phyloP scores from a whole-genome alignment of 345 rosid genomes.

The Brassica rapa region DNA sequence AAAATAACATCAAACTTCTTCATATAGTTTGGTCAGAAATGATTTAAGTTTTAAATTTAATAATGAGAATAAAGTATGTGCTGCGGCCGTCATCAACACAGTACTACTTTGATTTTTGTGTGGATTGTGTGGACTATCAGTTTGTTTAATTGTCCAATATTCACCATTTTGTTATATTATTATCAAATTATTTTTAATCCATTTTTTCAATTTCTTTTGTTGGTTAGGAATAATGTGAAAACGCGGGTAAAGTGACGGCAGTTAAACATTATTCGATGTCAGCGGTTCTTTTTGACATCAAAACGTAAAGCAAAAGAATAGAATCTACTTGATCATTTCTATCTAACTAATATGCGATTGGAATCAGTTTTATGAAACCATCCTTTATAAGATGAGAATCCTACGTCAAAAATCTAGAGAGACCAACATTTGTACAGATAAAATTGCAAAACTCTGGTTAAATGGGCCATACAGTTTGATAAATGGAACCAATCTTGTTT shows the following conservation, averaged over 20 bases:
- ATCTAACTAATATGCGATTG: background rate
- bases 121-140: constrained; percentile 5
- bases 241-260: constrained; percentile 39
- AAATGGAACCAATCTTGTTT: background rate
- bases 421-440: background rate
- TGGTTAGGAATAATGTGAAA: constrained; percentile 36
- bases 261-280: constrained; percentile 17
- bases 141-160: constrained; percentile 23
- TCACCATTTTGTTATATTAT: background rate
- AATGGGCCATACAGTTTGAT: background rate
- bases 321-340: constrained; percentile 25
- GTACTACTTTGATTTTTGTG: constrained; percentile 7
- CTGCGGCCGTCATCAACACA: constrained; percentile 35
- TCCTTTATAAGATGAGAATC: background rate
- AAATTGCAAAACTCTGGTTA: background rate
- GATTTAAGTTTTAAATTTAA: background rate
- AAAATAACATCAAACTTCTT: background rate
- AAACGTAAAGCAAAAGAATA: background rate
- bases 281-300: background rate
- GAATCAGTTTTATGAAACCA: background rate
- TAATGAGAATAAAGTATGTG: background rate
- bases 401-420: background rate
- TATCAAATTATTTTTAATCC: background rate
- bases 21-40: background rate
- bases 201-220: constrained; percentile 11